Conservation (phyloP, 495 filamentous ascomycete genomes). For the Lindgomyces ingoldianus region DNA sequence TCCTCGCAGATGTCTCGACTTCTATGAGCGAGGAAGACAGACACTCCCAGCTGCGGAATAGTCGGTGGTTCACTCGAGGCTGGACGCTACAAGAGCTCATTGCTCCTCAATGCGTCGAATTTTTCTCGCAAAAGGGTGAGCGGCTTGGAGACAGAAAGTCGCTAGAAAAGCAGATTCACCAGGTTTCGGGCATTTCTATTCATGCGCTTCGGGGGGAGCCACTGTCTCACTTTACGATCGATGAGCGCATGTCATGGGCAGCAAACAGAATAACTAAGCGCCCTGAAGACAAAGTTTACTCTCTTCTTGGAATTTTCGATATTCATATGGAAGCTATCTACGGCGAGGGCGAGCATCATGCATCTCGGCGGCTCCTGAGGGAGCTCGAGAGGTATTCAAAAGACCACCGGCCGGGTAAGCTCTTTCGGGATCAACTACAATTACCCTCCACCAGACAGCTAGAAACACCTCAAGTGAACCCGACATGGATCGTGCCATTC, state of each 20-base stretch:
- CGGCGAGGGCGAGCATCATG: constrained; percentile 8
- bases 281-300: constrained; percentile 13
- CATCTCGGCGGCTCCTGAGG: background rate
- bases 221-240: constrained; percentile 10
- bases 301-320: constrained; percentile 15
- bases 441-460: too few species aligned
- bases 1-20: constrained; percentile 5
- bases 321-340: constrained; percentile 9
- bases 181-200: constrained; percentile 8
- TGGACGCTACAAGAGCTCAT: constrained; percentile 24
- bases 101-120: constrained; percentile 20
- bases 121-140: constrained; percentile 11
- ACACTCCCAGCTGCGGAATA: background rate
- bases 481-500: constrained; percentile 14
- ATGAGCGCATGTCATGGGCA: constrained; percentile 29
- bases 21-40: background rate
- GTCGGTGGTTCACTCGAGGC: constrained; percentile 19
- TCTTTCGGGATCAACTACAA: too few species aligned
- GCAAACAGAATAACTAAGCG: constrained; percentile 13
- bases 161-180: constrained; percentile 4
- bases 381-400: constrained; percentile 12
- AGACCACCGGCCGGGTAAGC: too few species aligned
- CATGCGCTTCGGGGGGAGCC: constrained; percentile 16
- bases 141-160: constrained; percentile 12
- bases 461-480: too few species aligned